Base-by-base conservation (phyloP, 2,329 filamentous ascomycete genomes). In the Botryotinia convoluta region DNA sequence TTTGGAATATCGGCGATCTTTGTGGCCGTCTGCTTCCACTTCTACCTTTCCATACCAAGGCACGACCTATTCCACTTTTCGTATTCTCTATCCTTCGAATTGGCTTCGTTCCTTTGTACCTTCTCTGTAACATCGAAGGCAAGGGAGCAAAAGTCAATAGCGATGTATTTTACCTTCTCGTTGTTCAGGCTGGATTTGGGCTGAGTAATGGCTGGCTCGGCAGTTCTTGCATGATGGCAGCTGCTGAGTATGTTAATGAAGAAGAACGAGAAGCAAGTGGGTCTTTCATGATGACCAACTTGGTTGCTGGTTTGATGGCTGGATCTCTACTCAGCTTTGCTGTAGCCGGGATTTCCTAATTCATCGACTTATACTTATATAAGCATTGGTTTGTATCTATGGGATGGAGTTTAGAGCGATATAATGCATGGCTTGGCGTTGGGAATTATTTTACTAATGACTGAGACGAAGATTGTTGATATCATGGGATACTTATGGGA, bases 1-100 rank as follows among this genome's bases (percentile, higher is more conserved):
- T 96, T 80, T 99, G 96, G 96, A 99, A 98, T 80, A 81, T 91
- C 3, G 96, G 96, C 61, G 96, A 98, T 81, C 85, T 98, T 12
- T 75, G 88, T 22, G 96, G 96, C 9, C 89, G 96, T 14, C 83
- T 97, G 32, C 81, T 89, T 1, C 91, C 94, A 1, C 87, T 81
- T 76, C 87, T 82, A 82, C 91, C 80, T 72, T 85, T 80, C 78
- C 91, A 76, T 81, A 72, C 94, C 14, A 87, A 87, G 0, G 86
- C 89, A 68, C 86, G 88, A 26, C 94, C 95, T 0, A 84, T 85
- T 5, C 77, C 89, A 0, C 84, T 98, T 14, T 93, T 97, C 79
- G 79, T 87, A 29, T 81, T 95, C 4, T 84, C 93, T 2, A 79
- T 95, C 37, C 84, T 86, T 4, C 89, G 96, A 45, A 79, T 91